A percentile compares a stretch with the other conserved stretches of the same genome.
Conservation (phyloP, 2,329 filamentous ascomycete genomes). For the Pleomassaria siparia region DNA sequence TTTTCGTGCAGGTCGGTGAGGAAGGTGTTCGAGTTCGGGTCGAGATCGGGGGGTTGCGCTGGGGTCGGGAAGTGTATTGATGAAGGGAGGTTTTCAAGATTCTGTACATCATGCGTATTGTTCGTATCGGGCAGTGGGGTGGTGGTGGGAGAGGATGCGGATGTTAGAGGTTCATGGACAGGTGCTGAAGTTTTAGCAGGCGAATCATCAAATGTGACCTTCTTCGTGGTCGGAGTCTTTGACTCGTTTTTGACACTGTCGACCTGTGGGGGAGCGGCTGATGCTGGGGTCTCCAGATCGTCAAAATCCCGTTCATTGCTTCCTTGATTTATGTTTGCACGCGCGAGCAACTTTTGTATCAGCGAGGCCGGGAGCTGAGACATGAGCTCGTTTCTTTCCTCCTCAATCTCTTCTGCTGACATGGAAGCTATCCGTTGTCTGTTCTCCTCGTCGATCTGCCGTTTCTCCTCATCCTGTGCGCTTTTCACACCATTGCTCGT, state of each 20-base stretch:
- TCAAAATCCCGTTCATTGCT: conserved; percentile 46
- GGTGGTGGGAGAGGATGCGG: conserved; percentile 4
- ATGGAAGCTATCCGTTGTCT: conserved; percentile 71
- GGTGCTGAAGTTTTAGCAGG: conserved; percentile 4
- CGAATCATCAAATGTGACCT: conserved; percentile 36
- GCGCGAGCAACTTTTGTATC: conserved; percentile 72
- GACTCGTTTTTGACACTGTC: conserved; percentile 14
- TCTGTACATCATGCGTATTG: conserved; percentile 60
- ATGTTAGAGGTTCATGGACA: conserved; percentile 3
- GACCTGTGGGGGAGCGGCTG: conserved; percentile 8
- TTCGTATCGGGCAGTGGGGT: conserved; percentile 1
- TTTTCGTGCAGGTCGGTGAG: conserved; percentile 82
- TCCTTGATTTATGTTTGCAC: conserved; percentile 73
- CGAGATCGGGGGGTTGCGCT: conserved; percentile 67
- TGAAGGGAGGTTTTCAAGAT: conserved; percentile 64
- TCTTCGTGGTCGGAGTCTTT: conserved; percentile 26
- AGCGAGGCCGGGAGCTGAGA: conserved; percentile 72
- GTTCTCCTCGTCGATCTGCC: conserved; percentile 82
- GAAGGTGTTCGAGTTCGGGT: conserved; percentile 81
- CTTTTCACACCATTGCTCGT: background rate
- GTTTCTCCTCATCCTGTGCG: conserved; percentile 60
- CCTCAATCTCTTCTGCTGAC: conserved; percentile 78
- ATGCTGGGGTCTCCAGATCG: conserved; percentile 1
- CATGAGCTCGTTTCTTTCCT: conserved; percentile 79
- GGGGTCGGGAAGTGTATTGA: conserved; percentile 63